Percentiles rank a stretch among this genome's conserved stretches.
phyloP scores from a whole-genome alignment of 768 basidiomycete genomes.

The Cyclocybe cylindracea region DNA sequence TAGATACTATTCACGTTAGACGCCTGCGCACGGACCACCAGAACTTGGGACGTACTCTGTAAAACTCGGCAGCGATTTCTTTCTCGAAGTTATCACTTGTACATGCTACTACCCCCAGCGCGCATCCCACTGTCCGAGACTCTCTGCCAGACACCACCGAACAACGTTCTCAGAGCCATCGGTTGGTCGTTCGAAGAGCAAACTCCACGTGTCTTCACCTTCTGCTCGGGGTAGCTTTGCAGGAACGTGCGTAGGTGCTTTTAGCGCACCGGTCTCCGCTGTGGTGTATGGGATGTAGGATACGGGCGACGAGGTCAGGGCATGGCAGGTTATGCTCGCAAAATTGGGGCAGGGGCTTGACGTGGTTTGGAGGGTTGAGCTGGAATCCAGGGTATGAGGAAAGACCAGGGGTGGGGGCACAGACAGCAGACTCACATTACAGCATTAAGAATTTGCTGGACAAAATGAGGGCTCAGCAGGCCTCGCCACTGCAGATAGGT shows the following conservation, averaged over 20 bases:
- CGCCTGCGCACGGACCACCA: background rate
- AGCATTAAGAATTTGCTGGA: slow-evolving; percentile 50
- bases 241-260: slow-evolving; percentile 39
- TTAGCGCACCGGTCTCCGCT: slow-evolving; percentile 14
- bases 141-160: slow-evolving; percentile 48
- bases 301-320: slow-evolving; percentile 47
- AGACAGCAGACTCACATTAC: slow-evolving; percentile 34
- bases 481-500: slow-evolving; percentile 65
- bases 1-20: background rate
- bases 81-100: background rate
- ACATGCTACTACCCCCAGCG: slow-evolving; percentile 33
- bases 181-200: slow-evolving; percentile 32
- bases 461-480: slow-evolving; percentile 51
- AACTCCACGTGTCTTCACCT: slow-evolving; percentile 54
- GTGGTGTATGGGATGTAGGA: slow-evolving; percentile 43
- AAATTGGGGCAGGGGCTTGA: slow-evolving; percentile 23
- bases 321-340: slow-evolving; percentile 45
- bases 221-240: slow-evolving; percentile 45
- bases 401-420: background rate
- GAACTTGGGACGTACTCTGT: background rate
- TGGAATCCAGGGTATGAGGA: background rate
- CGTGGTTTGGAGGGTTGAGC: slow-evolving; percentile 8
- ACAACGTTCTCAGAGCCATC: slow-evolving; percentile 5
- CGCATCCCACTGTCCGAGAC: slow-evolving; percentile 38
- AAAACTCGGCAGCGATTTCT: background rate